A percentile compares a stretch with the other conserved stretches of the same genome.
These are phyloP conservation scores for Fusarium papillatum DNA, from an alignment of 2,329 filamentous ascomycete species.

Conservation along the genomic window DNA sequence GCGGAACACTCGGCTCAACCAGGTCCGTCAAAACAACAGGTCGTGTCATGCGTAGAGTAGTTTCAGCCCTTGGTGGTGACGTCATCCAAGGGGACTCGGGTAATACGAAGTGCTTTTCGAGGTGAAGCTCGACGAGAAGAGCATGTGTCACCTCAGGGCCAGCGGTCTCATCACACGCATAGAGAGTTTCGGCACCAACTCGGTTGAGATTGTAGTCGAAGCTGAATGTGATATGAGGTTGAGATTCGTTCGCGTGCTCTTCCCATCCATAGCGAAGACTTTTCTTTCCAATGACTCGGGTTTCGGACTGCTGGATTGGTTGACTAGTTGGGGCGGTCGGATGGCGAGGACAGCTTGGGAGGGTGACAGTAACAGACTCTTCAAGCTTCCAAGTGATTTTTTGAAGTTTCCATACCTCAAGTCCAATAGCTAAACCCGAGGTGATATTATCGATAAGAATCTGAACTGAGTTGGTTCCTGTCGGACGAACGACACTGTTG, in stretches of 20 bases:
- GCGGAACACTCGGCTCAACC: background rate
- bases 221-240: background rate
- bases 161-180: background rate
- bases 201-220: background rate
- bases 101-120: background rate
- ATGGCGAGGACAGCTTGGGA: background rate
- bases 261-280: background rate
- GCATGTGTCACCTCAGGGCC: background rate
- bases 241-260: background rate
- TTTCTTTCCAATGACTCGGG: background rate
- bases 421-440: background rate
- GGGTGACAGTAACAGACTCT: background rate
- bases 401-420: slow-evolving; percentile 1
- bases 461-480: background rate
- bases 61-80: background rate
- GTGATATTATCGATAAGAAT: background rate
- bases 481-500: background rate
- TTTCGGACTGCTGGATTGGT: background rate
- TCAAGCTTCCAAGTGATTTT: slow-evolving; percentile 2
- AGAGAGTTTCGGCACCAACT: too few relatives aligned
- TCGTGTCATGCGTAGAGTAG: background rate
- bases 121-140: background rate
- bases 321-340: background rate
- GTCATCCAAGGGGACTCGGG: background rate
- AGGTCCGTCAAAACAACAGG: background rate